Conservation (phyloP, 352 stramenopile genomes). For the Blastocystis sp. region DNA sequence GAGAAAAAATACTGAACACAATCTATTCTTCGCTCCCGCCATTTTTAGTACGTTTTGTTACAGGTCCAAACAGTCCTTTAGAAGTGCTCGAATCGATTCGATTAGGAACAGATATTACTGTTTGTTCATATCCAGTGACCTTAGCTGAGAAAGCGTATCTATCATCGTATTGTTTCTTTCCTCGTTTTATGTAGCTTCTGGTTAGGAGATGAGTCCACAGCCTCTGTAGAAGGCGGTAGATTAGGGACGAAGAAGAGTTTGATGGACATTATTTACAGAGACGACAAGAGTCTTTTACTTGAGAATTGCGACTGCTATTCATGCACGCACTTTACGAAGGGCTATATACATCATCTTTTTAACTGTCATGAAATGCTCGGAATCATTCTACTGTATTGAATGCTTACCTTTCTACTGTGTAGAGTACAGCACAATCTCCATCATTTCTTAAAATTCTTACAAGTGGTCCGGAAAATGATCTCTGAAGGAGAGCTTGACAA, state of each 20-base stretch:
- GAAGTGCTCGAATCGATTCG: slow-evolving; percentile 44
- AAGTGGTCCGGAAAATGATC: neutral
- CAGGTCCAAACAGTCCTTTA: slow-evolving; percentile 2
- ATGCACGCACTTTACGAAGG: slow-evolving; percentile 53
- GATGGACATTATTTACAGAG: slow-evolving; percentile 26
- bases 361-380: slow-evolving; percentile 53
- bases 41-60: slow-evolving; percentile 31
- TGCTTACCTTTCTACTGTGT: neutral
- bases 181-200: slow-evolving; percentile 1
- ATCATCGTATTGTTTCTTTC: neutral
- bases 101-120: slow-evolving; percentile 1
- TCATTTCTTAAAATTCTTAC: slow-evolving; percentile 38
- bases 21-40: slow-evolving; percentile 8
- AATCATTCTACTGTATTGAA: slow-evolving; percentile 34
- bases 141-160: slow-evolving; percentile 32
- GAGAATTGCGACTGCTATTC: slow-evolving; percentile 35
- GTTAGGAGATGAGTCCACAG: neutral
- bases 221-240: neutral
- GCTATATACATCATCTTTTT: slow-evolving; percentile 58
- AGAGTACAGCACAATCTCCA: slow-evolving; percentile 53
- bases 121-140: slow-evolving; percentile 35
- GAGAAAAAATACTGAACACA: neutral
- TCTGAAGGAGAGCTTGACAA: neutral
- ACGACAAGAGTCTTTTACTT: slow-evolving; percentile 22
- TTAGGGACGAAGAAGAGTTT: slow-evolving; percentile 48